These are phyloP conservation scores for Agrocybe pediades DNA, from an alignment of 768 basidiomycete genomes.

Conservation along the genomic window DNA sequence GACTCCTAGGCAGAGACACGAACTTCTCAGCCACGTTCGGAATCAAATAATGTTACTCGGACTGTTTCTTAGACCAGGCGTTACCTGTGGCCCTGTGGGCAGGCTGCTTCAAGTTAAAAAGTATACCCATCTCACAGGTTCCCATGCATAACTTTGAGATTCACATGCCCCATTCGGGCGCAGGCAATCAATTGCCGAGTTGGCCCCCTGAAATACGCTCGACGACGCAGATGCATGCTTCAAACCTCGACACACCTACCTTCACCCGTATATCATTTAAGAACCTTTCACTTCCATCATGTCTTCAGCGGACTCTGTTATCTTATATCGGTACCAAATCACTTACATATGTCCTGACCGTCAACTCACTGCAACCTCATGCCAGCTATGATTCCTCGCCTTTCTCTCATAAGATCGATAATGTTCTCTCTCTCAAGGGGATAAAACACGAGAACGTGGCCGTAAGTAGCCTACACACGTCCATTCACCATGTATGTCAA, in stretches of 20 bases:
- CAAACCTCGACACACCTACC: neutral
- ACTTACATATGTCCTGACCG: neutral
- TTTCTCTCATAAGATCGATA: conserved; percentile 52
- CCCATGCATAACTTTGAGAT: neutral
- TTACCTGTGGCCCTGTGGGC: no score
- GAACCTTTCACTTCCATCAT: neutral
- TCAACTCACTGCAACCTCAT: neutral
- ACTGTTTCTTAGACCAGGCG: no score
- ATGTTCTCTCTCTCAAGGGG: conserved; percentile 49
- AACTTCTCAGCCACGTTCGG: neutral
- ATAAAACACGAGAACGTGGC: conserved; percentile 50
- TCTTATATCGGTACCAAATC: conserved; percentile 53
- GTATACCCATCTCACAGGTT: no score
- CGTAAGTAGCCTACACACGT: conserved; percentile 28
- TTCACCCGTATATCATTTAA: neutral
- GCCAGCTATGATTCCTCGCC: conserved; percentile 55
- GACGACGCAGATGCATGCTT: no score
- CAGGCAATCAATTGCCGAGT: conserved; percentile 2
- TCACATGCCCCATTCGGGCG: neutral
- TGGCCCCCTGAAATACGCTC: neutral
- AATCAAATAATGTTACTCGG: no score
- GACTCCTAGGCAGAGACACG: neutral
- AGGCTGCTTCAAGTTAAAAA: no score
- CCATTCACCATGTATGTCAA: neutral
- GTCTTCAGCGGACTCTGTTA: conserved; percentile 28